Conservation (phyloP, 495 filamentous ascomycete species). For the Penicillium arizonense region DNA sequence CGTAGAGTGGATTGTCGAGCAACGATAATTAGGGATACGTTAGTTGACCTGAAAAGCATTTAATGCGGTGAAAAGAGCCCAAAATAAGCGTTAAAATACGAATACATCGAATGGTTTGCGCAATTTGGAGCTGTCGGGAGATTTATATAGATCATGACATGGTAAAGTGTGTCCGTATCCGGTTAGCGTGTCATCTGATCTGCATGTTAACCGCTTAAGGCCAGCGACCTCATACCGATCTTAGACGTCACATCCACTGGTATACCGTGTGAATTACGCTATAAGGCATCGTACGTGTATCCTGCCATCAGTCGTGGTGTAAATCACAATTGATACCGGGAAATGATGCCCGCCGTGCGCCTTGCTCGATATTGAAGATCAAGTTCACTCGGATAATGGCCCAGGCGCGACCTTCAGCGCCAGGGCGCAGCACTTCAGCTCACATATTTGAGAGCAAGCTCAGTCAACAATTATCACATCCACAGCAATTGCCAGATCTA, state of each 20-base stretch:
- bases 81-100: too few relatives aligned
- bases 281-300: not conserved
- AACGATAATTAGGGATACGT: too few relatives aligned
- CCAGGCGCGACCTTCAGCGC: conserved; percentile 22
- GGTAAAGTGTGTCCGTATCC: not conserved
- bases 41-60: too few relatives aligned
- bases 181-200: conserved; percentile 13
- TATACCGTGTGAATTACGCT: not conserved
- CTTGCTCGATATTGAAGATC: conserved; percentile 2
- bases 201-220: conserved; percentile 2
- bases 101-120: too few relatives aligned
- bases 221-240: conserved; percentile 2
- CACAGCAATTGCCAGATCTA: conserved; percentile 13
- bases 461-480: conserved; percentile 39
- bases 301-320: not conserved
- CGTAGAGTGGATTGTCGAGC: too few relatives aligned
- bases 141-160: too few relatives aligned
- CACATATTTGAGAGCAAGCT: conserved; percentile 40
- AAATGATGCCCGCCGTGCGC: not conserved
- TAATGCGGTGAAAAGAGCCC: too few relatives aligned
- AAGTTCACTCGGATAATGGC: conserved; percentile 19
- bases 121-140: too few relatives aligned
- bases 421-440: conserved; percentile 19
- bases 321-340: conserved; percentile 1
- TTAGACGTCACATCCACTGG: not conserved